Conservation (phyloP, 306 rosid species). For the Gynostemma pentaphyllum region DNA sequence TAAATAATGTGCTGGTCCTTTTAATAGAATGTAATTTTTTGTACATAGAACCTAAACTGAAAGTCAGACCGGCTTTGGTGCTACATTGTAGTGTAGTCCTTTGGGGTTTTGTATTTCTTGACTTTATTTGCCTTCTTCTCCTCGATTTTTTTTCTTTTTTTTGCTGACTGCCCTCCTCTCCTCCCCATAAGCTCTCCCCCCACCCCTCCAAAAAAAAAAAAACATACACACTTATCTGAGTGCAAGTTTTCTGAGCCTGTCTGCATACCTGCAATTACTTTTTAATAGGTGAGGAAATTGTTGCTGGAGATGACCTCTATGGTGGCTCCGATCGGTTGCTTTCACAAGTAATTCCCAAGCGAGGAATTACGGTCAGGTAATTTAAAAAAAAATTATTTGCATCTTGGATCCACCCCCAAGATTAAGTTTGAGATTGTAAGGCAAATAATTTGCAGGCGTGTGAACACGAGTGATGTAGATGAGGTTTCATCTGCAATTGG, state of each 20-base stretch:
- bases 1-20: background rate
- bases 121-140: background rate
- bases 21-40: background rate
- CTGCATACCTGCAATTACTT: constrained; percentile 1
- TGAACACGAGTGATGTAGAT: constrained; percentile 61
- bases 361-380: constrained; percentile 77
- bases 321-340: constrained; percentile 85
- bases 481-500: constrained; percentile 81
- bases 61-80: background rate
- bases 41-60: background rate
- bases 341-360: constrained; percentile 65
- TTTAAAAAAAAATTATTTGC: constrained; percentile 19
- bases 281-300: constrained; percentile 68
- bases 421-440: constrained; percentile 16
- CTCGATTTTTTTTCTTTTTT: background rate
- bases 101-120: background rate
- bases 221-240: background rate
- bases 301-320: constrained; percentile 80
- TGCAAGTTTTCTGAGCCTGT: constrained; percentile 1
- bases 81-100: background rate
- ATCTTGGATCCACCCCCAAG: constrained; percentile 9
- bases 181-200: background rate
- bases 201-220: background rate
- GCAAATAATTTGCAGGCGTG: constrained; percentile 48
- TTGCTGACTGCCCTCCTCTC: background rate